A percentile compares a stretch with the other conserved stretches of the same genome.
These are phyloP conservation scores for Thinopyrum elongatum DNA, from an alignment of 176 grass and related monocot genomes.

Conservation along the genomic window DNA sequence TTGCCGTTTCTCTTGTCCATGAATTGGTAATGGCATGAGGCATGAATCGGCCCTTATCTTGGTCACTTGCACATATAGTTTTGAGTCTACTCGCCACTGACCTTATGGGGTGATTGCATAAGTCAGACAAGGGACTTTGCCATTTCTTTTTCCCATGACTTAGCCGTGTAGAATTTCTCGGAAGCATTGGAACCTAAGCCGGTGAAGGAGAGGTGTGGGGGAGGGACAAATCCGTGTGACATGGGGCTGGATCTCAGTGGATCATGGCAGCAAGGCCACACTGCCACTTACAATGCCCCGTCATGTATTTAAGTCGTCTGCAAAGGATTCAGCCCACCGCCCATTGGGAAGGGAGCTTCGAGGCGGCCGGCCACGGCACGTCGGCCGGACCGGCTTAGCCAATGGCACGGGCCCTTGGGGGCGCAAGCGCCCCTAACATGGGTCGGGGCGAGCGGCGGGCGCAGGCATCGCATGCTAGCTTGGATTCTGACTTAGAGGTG, in stretches of 20 bases:
- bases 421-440: constrained; percentile 18
- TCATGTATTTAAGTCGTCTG: constrained; percentile 67
- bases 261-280: constrained; percentile 74
- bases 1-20: too few species aligned
- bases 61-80: too few species aligned
- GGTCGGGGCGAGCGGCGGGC: constrained; percentile 9
- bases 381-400: background rate
- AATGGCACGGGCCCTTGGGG: constrained; percentile 29
- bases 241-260: constrained; percentile 55
- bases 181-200: too few species aligned
- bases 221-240: constrained; percentile 57
- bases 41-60: too few species aligned
- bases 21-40: too few species aligned
- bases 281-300: constrained; percentile 69
- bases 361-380: background rate
- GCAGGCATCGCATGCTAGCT: constrained; percentile 31
- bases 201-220: background rate
- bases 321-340: constrained; percentile 60
- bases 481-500: constrained; percentile 57
- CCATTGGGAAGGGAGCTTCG: constrained; percentile 14
- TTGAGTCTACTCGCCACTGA: too few species aligned
- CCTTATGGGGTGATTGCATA: too few species aligned
- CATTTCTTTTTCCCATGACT: too few species aligned
- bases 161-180: too few species aligned
- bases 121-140: too few species aligned